Conservation (phyloP, 805 yeast genomes). For the Candida loeiensis region DNA sequence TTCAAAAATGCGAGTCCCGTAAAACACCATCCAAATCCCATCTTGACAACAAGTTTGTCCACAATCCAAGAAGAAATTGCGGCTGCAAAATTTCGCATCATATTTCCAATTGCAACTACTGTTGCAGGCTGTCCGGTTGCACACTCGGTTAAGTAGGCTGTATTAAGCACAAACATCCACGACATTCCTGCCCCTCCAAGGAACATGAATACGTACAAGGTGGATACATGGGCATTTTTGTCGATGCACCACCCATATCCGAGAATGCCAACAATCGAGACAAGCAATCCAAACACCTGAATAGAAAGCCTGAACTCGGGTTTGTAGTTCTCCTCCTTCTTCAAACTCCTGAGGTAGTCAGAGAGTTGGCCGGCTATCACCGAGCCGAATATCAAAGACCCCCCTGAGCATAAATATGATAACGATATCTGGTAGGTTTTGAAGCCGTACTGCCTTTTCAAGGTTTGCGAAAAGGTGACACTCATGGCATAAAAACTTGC, state of each 20-base stretch:
- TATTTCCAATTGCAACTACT: conserved; percentile 50
- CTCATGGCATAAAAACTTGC: conserved; percentile 53
- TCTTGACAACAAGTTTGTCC: conserved; percentile 24
- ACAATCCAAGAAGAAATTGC: conserved; percentile 49
- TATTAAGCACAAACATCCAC: conserved; percentile 51
- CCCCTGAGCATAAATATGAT: conserved; percentile 53
- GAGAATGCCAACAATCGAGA: conserved; percentile 43
- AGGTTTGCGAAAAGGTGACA: conserved; percentile 44
- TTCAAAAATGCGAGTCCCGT: conserved; percentile 45
- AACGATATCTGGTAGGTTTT: conserved; percentile 36
- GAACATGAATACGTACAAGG: conserved; percentile 43
- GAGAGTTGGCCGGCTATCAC: conserved; percentile 47
- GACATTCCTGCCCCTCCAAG: conserved; percentile 52
- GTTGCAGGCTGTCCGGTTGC: conserved; percentile 49
- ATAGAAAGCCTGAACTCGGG: conserved; percentile 47
- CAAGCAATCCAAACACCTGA: conserved; percentile 41
- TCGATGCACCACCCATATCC: conserved; percentile 54
- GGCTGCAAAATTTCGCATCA: conserved; percentile 52
- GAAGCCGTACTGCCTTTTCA: conserved; percentile 37
- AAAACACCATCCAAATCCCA: conserved; percentile 55
- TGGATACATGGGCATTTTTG: conserved; percentile 32
- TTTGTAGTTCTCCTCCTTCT: conserved; percentile 20
- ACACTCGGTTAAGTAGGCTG: conserved; percentile 52
- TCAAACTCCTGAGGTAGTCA: conserved; percentile 31
- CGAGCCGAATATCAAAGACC: conserved; percentile 47